Evolutionary conservation across 768 basidiomycete species (phyloP).

Genomic region (Kwoniella sp.): DNA sequence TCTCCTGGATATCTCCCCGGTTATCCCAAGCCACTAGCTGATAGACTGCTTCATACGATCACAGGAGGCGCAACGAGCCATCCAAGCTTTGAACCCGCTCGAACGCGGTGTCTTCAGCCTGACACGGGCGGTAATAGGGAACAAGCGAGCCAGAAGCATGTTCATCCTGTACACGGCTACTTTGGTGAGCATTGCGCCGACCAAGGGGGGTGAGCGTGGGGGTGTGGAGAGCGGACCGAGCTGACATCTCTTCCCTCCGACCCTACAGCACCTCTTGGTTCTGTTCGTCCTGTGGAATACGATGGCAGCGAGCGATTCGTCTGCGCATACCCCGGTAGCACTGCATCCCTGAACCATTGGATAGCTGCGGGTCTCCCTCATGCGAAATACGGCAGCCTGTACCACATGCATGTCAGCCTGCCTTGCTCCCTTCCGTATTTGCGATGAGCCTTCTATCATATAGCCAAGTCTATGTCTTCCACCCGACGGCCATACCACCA

Average conservation of each 20-base stretch:
- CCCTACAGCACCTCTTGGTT: constrained; percentile 37
- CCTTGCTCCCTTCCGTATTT: too few species aligned
- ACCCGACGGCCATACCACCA: too few species aligned
- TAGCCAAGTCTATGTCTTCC: too few species aligned
- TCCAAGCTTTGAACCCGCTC: constrained; percentile 82
- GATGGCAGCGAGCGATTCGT: constrained; percentile 43
- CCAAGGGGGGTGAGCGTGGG: too few species aligned
- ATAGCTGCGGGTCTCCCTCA: too few species aligned
- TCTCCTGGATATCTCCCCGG: too few species aligned
- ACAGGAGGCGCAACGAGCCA: constrained; percentile 91
- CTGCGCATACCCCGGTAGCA: constrained; percentile 20
- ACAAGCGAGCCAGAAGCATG: constrained; percentile 78
- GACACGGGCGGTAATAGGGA: constrained; percentile 79
- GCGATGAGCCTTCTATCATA: too few species aligned
- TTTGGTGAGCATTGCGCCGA: constrained; percentile 30
- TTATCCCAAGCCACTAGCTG: not conserved
- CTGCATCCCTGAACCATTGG: constrained; percentile 21
- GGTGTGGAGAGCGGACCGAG: too few species aligned
- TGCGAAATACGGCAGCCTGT: too few species aligned
- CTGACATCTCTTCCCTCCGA: too few species aligned
- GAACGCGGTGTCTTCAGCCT: constrained; percentile 82
- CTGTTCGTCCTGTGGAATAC: constrained; percentile 47
- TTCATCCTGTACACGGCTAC: constrained; percentile 76
- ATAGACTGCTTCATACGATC: not conserved
- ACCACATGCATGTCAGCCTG: too few species aligned